Conservation (phyloP, 2,329 filamentous ascomycete species). For the Zymoseptoria tritici region DNA sequence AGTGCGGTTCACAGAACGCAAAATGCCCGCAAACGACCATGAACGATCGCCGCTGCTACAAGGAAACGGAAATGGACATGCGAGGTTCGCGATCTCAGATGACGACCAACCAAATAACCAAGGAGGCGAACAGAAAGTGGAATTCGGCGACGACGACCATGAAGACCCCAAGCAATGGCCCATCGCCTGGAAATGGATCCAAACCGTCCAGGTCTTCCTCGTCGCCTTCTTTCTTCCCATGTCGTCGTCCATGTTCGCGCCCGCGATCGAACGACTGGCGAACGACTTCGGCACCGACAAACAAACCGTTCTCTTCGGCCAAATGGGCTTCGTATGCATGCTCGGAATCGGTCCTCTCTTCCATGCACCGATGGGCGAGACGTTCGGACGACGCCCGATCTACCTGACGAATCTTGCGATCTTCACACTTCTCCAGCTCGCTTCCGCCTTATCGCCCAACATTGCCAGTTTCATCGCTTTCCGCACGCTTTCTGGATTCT, state of each 20-base stretch:
- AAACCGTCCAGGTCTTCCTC: constrained; percentile 4
- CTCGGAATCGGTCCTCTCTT: constrained; percentile 41
- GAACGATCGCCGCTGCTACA: background rate
- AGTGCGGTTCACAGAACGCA: background rate
- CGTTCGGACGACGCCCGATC: constrained; percentile 38
- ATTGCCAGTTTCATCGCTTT: constrained; percentile 36
- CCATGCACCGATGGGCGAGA: constrained; percentile 41
- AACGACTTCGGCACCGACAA: constrained; percentile 34
- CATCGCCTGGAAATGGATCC: constrained; percentile 6
- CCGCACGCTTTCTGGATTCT: constrained; percentile 40
- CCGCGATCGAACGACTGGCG: constrained; percentile 29
- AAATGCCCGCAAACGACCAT: background rate
- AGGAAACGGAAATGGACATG: background rate
- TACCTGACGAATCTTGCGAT: constrained; percentile 37
- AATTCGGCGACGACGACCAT: constrained; percentile 9
- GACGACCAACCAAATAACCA: background rate
- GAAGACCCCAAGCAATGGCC: constrained; percentile 9
- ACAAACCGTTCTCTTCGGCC: constrained; percentile 38
- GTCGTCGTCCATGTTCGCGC: constrained; percentile 11
- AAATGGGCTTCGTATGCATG: constrained; percentile 43
- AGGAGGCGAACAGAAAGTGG: constrained; percentile 4
- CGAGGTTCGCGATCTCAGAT: too few relatives aligned
- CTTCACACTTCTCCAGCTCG: constrained; percentile 41
- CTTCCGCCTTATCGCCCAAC: constrained; percentile 40
- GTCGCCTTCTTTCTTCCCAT: constrained; percentile 12